These are phyloP conservation scores for Vitis hybrid DNA, from an alignment of 177 flowering plant genomes.

Conservation along the genomic window DNA sequence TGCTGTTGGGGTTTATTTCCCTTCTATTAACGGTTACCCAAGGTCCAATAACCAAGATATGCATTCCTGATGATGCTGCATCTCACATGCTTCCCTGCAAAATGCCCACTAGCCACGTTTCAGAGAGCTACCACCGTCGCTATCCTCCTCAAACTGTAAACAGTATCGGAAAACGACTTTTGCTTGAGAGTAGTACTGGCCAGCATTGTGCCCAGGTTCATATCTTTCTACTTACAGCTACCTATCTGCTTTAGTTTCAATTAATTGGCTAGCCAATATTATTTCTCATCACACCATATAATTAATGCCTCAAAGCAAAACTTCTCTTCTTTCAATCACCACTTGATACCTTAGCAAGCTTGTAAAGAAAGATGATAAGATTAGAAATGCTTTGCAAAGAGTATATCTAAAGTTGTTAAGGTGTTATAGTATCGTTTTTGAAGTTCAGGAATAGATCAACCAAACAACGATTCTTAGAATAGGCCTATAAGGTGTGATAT, in stretches of 20 bases:
- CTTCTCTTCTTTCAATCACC: no score
- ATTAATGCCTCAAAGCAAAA: no score
- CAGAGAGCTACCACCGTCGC: neutral
- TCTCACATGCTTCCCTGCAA: constrained; percentile 61
- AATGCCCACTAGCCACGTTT: constrained; percentile 2
- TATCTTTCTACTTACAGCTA: neutral
- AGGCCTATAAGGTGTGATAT: no score
- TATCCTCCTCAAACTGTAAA: constrained; percentile 2
- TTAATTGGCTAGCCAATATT: neutral
- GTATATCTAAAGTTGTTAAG: no score
- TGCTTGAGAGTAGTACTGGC: constrained; percentile 5
- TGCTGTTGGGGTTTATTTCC: constrained; percentile 83
- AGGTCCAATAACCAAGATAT: constrained; percentile 38
- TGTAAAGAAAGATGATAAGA: no score
- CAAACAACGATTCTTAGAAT: no score
- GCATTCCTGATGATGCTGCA: constrained; percentile 33
- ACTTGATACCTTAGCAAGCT: no score
- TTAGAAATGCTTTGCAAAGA: no score
- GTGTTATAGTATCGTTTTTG: no score
- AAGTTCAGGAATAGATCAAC: no score
- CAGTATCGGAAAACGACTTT: constrained; percentile 20
- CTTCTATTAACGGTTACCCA: constrained; percentile 68
- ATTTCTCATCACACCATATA: no score
- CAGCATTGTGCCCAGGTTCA: constrained; percentile 18
- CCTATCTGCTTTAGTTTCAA: neutral